Conservation (phyloP, 306 rosid genomes). For the Vicia faba region DNA sequence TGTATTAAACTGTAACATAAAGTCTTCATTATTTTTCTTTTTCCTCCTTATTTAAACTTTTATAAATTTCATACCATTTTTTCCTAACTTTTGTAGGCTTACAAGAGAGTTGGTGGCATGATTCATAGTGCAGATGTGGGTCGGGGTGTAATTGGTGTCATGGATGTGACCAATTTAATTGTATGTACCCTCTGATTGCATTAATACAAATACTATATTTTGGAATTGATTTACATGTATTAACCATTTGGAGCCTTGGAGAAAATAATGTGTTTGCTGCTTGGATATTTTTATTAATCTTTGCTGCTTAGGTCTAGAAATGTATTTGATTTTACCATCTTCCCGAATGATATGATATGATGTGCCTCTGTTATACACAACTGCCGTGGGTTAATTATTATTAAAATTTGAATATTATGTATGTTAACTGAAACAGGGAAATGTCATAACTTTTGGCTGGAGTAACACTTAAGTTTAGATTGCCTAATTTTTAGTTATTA, state of each 20-base stretch:
- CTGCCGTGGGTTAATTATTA: neutral
- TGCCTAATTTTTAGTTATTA: conserved; percentile 5
- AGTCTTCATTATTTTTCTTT: neutral
- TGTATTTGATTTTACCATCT: neutral
- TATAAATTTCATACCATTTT: neutral
- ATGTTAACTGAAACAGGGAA: neutral
- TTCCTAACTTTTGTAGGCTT: conserved; percentile 47
- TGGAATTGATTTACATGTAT: conserved; percentile 2
- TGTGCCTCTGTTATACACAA: neutral
- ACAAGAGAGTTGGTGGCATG: conserved; percentile 69
- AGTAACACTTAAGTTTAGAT: neutral
- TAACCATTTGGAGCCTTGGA: conserved; percentile 21
- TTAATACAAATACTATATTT: conserved; percentile 7
- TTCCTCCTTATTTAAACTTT: neutral
- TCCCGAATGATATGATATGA: conserved; percentile 14
- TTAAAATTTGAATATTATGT: conserved; percentile 15
- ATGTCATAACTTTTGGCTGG: conserved; percentile 7
- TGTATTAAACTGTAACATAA: neutral
- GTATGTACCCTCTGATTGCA: conserved; percentile 38
- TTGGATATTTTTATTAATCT: neutral
- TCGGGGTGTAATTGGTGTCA: conserved; percentile 63
- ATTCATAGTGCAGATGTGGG: conserved; percentile 54
- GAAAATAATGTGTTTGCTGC: neutral
- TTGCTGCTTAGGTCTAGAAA: conserved; percentile 17
- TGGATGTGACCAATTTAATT: conserved; percentile 58